These are phyloP conservation scores for Pseudopediastrum boryanum DNA, from an alignment of 139 green algal genomes.

Conservation along the genomic window DNA sequence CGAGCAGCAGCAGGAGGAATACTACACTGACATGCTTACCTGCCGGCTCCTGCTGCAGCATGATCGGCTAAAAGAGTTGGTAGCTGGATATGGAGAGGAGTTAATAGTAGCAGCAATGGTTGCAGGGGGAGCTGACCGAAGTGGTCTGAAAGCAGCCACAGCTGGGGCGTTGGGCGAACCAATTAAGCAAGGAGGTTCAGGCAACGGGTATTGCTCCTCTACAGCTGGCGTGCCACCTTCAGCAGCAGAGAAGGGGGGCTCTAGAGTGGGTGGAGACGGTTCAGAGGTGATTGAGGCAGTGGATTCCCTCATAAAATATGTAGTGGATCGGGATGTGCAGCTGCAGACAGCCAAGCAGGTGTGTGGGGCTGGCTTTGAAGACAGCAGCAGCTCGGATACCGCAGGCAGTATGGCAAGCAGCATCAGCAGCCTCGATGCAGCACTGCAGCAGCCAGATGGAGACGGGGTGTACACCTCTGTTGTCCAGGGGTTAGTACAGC, in stretches of 20 bases:
- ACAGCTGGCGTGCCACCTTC: neutral
- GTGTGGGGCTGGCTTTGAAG: conserved; percentile 18
- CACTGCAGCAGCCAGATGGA: neutral
- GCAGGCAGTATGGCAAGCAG: neutral
- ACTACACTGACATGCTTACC: conserved; percentile 28
- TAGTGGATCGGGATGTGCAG: conserved; percentile 26
- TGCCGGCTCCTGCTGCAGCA: conserved; percentile 36
- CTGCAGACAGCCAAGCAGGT: conserved; percentile 1
- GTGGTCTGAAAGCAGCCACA: neutral
- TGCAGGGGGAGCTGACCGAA: neutral
- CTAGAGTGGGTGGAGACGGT: neutral
- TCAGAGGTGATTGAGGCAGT: neutral
- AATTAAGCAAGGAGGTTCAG: neutral
- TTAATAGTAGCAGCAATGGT: neutral
- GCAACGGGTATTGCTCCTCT: too few relatives aligned
- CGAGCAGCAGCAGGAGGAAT: conserved; percentile 20
- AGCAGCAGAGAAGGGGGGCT: neutral
- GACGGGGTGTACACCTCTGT: conserved; percentile 16
- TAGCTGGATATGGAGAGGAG: conserved; percentile 16
- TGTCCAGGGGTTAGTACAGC: neutral
- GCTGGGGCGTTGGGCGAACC: neutral
- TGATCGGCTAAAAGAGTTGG: conserved; percentile 25
- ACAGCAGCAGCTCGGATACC: conserved; percentile 10
- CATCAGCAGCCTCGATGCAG: conserved; percentile 20
- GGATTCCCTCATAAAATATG: neutral